Evolutionary conservation across 176 grass and related monocot species (phyloP), one percentile per base, ranked within the genome.

Genomic region (Secale cereale): DNA sequence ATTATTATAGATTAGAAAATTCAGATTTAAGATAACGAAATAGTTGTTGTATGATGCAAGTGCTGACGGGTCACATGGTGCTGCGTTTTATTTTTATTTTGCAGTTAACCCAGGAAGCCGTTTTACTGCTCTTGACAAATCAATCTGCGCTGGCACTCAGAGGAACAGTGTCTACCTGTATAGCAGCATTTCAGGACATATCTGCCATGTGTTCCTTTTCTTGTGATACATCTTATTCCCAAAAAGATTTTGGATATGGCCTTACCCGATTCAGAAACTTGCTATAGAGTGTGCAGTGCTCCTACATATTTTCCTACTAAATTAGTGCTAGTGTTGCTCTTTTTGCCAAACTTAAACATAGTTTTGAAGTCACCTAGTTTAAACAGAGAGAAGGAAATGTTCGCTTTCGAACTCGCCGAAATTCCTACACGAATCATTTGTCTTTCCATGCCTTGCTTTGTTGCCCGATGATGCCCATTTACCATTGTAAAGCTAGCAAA

Each of bases 201-300:
- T 57, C 63, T 48, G 27, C 7, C 69, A 81, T 81, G 26, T 31
- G 40, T 68, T 67, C 41, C 63, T 66, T 48, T 81, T 52, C 41
- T 35, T 81, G 17, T 52, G 39, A 50, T 45, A 48, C 59, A 83
- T 83, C 70, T 83, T 75, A 76, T 48, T 57, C 70, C 5, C 27
- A 50, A 35, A 35, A 48, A 35, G 20, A 50, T 64, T 74, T 28
- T 31, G 69, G 36, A 74, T 29, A 62, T 83, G 13, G 3, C 39
- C 39, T 73, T 72, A 43, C 37, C 41, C 69, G 16, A 46, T 73
- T 74, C 13, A 74, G 28, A 45, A 46, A 46, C 70, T 28, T 27
- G 70, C 37, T 74, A 46, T 1, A 28, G 70, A 46, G 39, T 46
- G 70, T 13, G 39, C 3, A 46, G 40, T 9, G 23, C 39, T 74